Conservation (phyloP, 768 basidiomycete genomes). For the Cystoderma amianthinum region DNA sequence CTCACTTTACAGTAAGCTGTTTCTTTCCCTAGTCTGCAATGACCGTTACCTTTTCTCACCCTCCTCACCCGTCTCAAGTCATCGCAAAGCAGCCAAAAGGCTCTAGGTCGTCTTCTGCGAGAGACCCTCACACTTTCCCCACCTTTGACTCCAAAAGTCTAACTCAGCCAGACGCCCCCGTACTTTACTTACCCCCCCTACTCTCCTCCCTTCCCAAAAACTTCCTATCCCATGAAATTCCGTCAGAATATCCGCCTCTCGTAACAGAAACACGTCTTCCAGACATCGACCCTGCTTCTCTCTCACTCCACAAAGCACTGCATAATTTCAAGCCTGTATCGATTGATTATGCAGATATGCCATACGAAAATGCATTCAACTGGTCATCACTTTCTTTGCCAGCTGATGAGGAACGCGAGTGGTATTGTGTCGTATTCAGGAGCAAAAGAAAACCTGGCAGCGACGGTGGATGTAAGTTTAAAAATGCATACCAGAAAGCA, state of each 20-base stretch:
- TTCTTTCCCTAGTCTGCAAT: conserved; percentile 9
- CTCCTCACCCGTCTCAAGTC: conserved; percentile 21
- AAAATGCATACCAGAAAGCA: too few species aligned
- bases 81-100: neutral
- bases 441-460: conserved; percentile 68
- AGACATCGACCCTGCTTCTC: conserved; percentile 76
- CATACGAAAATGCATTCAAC: conserved; percentile 82
- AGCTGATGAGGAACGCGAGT: conserved; percentile 69
- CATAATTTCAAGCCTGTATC: conserved; percentile 65
- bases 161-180: conserved; percentile 31
- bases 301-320: conserved; percentile 81
- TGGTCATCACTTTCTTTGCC: conserved; percentile 72
- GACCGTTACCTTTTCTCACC: conserved; percentile 20
- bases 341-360: conserved; percentile 49
- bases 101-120: conserved; percentile 7
- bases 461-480: conserved; percentile 54
- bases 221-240: conserved; percentile 19
- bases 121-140: conserved; percentile 53
- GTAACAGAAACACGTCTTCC: conserved; percentile 74
- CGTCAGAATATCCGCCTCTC: conserved; percentile 32
- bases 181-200: conserved; percentile 82
- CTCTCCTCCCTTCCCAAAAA: conserved; percentile 65
- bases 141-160: conserved; percentile 33
- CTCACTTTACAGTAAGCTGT: neutral
- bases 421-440: conserved; percentile 91